These are phyloP conservation scores for Podospora tetraspora DNA, from an alignment of 495 filamentous ascomycete genomes.

Conservation along the genomic window DNA sequence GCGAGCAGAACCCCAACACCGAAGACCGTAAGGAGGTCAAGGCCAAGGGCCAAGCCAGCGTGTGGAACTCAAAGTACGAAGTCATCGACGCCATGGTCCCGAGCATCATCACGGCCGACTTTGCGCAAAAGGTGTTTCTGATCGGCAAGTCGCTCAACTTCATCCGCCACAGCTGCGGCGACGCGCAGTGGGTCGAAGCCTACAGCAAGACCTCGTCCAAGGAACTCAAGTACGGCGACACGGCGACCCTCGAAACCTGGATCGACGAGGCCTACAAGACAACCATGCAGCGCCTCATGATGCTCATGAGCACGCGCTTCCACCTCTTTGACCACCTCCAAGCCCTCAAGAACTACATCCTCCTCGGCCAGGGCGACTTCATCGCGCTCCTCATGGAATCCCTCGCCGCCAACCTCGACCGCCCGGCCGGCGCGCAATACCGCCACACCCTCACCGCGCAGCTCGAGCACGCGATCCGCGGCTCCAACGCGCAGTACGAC, in stretches of 20 bases:
- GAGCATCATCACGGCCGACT: conserved; percentile 83
- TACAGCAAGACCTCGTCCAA: conserved; percentile 94
- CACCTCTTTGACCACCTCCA: conserved; percentile 86
- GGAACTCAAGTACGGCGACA: conserved; percentile 90
- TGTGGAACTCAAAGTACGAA: conserved; percentile 98
- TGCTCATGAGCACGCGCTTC: conserved; percentile 90
- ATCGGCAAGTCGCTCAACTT: conserved; percentile 99
- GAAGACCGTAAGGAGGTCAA: conserved; percentile 45
- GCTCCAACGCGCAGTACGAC: conserved; percentile 96
- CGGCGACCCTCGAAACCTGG: conserved; percentile 79
- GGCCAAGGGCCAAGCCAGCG: conserved; percentile 73
- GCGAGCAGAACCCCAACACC: conserved; percentile 53
- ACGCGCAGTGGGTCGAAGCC: conserved; percentile 90
- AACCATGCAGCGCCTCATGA: conserved; percentile 92
- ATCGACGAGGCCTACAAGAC: conserved; percentile 97
- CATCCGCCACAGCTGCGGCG: conserved; percentile 89
- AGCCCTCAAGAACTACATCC: conserved; percentile 89
- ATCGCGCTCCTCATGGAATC: conserved; percentile 97
- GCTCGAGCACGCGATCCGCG: conserved; percentile 93
- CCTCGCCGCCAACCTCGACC: conserved; percentile 82
- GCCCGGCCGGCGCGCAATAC: conserved; percentile 91
- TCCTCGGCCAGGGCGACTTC: conserved; percentile 95
- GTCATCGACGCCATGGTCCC: conserved; percentile 81
- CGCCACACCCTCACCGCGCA: conserved; percentile 94
- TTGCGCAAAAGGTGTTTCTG: conserved; percentile 90